Evolutionary conservation across 1,284 basidiomycete species (phyloP).

Genomic region (Trametes pubescens): DNA sequence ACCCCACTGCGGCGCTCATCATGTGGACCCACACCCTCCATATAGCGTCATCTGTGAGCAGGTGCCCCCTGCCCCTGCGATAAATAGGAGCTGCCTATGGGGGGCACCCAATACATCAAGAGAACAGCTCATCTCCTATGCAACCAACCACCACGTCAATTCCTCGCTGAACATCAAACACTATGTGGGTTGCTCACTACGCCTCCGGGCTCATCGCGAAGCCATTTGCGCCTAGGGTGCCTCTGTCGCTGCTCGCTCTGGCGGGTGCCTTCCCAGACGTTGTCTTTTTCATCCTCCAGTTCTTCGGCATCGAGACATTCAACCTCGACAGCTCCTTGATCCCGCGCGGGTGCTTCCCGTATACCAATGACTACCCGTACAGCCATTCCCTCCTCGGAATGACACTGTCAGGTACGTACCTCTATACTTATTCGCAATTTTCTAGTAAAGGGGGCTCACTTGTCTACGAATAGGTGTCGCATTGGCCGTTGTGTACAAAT

Average conservation of each 20-base stretch:
- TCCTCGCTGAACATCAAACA: neutral
- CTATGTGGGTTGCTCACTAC: conserved; percentile 44
- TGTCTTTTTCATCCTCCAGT: conserved; percentile 40
- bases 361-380: conserved; percentile 43
- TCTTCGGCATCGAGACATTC: conserved; percentile 43
- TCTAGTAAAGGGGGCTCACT: neutral
- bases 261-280: conserved; percentile 42
- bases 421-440: neutral
- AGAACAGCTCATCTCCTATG: neutral
- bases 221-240: conserved; percentile 42
- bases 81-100: neutral
- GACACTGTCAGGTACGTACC: conserved; percentile 31
- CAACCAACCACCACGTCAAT: neutral
- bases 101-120: no score
- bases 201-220: conserved; percentile 44
- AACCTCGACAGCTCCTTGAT: conserved; percentile 37
- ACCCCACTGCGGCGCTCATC: neutral
- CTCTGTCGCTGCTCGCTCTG: conserved; percentile 39
- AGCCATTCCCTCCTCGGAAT: conserved; percentile 42
- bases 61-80: neutral
- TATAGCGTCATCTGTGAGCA: conserved; percentile 17
- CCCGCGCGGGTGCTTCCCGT: conserved; percentile 43
- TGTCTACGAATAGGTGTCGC: conserved; percentile 27
- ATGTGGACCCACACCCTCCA: conserved; percentile 11
- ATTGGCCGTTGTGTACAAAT: conserved; percentile 33